Conservation (phyloP, 768 basidiomycete genomes). For the Pleurotus platypus region DNA sequence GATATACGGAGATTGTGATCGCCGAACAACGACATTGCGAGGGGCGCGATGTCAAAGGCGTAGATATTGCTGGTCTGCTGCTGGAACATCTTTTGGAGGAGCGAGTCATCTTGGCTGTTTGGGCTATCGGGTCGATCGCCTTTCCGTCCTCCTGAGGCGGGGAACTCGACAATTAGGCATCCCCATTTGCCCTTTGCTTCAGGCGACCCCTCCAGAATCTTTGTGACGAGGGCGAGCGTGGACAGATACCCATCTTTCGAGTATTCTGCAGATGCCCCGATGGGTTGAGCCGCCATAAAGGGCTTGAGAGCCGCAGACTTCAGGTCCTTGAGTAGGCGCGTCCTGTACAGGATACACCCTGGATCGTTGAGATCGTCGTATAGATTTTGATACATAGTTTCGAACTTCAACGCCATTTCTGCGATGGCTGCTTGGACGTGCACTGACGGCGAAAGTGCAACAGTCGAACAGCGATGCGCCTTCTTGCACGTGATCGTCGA, state of each 20-base stretch:
- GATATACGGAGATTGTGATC: constrained; percentile 39
- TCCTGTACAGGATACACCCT: background rate
- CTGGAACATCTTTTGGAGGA: constrained; percentile 43
- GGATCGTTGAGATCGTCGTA: background rate
- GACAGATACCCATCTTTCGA: constrained; percentile 35
- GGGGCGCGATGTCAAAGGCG: constrained; percentile 51
- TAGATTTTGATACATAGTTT: background rate
- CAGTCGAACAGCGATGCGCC: background rate
- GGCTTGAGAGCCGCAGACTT: background rate
- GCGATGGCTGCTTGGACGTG: background rate
- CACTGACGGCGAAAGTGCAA: background rate
- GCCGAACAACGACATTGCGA: constrained; percentile 45
- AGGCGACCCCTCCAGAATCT: constrained; percentile 16
- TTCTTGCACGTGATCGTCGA: too few relatives aligned
- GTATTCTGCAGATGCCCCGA: constrained; percentile 54
- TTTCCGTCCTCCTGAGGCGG: constrained; percentile 11
- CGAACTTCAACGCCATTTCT: background rate
- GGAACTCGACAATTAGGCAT: constrained; percentile 14
- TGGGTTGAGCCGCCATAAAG: constrained; percentile 20
- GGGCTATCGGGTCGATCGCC: constrained; percentile 7
- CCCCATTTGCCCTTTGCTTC: background rate
- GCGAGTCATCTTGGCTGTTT: constrained; percentile 20
- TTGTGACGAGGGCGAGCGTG: constrained; percentile 42
- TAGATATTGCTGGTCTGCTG: constrained; percentile 39
- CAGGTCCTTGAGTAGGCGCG: background rate